phyloP scores from a whole-genome alignment of 139 green algal genomes.

The Haematococcus lacustris region DNA sequence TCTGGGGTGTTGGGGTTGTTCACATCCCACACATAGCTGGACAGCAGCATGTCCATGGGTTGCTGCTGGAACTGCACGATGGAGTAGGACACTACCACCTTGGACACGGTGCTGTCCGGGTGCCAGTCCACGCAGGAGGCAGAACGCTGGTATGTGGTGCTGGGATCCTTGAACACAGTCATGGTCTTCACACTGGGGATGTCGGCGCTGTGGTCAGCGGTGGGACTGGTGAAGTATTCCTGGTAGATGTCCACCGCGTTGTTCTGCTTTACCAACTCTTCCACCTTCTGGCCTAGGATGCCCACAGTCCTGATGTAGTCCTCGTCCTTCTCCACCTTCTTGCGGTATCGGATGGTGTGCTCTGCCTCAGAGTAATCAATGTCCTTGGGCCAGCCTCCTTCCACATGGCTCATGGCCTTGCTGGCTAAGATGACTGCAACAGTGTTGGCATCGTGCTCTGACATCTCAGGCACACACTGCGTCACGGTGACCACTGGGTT shows the following conservation, averaged over 20 bases:
- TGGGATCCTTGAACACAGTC: slow-evolving; percentile 79
- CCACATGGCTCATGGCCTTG: slow-evolving; percentile 75
- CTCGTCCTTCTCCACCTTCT: slow-evolving; percentile 93
- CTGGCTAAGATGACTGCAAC: slow-evolving; percentile 55
- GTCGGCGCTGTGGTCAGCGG: slow-evolving; percentile 55
- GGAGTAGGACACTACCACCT: slow-evolving; percentile 67
- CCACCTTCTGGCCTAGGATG: slow-evolving; percentile 52
- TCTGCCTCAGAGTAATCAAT: slow-evolving; percentile 83
- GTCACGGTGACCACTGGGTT: slow-evolving; percentile 60
- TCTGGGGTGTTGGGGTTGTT: slow-evolving; percentile 81
- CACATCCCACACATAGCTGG: slow-evolving; percentile 86
- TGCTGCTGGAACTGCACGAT: slow-evolving; percentile 83
- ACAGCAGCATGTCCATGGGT: slow-evolving; percentile 54
- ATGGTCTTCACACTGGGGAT: slow-evolving; percentile 65
- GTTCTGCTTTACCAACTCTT: slow-evolving; percentile 87
- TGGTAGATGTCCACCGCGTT: slow-evolving; percentile 95
- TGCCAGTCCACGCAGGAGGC: slow-evolving; percentile 72
- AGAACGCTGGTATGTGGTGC: slow-evolving; percentile 36
- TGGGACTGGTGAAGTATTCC: slow-evolving; percentile 76
- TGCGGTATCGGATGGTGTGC: slow-evolving; percentile 73
- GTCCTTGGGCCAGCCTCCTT: slow-evolving; percentile 93
- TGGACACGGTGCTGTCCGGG: slow-evolving; percentile 64
- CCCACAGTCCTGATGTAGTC: slow-evolving; percentile 83
- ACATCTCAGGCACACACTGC: slow-evolving; percentile 74
- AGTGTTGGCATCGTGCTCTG: slow-evolving; percentile 86